Evolutionary conservation across 768 basidiomycete genomes (phyloP).

Genomic region (Podaxis sp.): DNA sequence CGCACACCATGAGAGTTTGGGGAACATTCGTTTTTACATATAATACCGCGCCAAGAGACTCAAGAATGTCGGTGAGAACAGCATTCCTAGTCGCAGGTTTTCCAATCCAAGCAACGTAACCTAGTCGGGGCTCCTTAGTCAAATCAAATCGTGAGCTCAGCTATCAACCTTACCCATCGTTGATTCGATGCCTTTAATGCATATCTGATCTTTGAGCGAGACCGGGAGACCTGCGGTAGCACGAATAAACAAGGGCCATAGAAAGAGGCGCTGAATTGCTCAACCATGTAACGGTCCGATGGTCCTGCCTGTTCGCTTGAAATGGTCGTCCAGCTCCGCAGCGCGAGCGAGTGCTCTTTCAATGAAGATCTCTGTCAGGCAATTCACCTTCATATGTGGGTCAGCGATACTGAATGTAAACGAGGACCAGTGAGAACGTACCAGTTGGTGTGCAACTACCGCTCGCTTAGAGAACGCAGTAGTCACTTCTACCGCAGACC

Average conservation of each 20-base stretch:
- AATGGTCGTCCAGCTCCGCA: constrained; percentile 58
- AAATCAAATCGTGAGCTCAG: background rate
- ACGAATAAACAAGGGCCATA: background rate
- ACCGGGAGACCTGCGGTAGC: constrained; percentile 48
- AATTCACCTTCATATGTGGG: constrained; percentile 56
- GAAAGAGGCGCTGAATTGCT: constrained; percentile 9
- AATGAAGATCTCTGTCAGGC: constrained; percentile 82
- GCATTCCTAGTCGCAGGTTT: constrained; percentile 56
- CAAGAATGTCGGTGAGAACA: constrained; percentile 64
- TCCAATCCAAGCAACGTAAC: constrained; percentile 75
- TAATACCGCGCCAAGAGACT: constrained; percentile 64
- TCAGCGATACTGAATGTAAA: background rate
- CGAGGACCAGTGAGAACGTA: constrained; percentile 29
- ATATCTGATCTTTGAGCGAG: constrained; percentile 74
- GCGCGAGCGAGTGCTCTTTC: constrained; percentile 68
- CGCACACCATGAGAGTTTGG: constrained; percentile 67
- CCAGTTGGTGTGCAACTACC: constrained; percentile 75
- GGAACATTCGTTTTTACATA: constrained; percentile 78
- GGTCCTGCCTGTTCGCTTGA: constrained; percentile 58
- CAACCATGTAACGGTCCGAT: constrained; percentile 72
- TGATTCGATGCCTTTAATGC: constrained; percentile 65
- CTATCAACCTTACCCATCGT: constrained; percentile 49
- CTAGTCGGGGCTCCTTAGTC: constrained; percentile 25
- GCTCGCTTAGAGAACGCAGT: constrained; percentile 77
- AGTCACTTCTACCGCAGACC: constrained; percentile 68